Conservation (phyloP, 1,284 basidiomycete genomes). For the Cryptococcus sp. region DNA sequence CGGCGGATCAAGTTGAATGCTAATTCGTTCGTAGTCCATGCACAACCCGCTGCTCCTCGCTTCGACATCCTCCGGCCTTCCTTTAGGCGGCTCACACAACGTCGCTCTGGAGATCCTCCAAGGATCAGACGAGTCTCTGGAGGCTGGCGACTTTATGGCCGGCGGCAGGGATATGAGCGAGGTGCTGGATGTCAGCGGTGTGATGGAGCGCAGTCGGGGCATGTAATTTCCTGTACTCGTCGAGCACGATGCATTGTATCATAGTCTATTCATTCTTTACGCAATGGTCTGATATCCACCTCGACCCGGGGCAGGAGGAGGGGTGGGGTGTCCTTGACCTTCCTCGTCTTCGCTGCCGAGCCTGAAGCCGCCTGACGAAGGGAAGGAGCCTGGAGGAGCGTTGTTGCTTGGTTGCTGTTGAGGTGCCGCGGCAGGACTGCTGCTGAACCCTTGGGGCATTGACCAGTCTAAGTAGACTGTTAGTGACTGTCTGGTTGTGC, state of each 20-base stretch:
- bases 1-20: no score
- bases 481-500: background rate
- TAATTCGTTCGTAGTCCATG: constrained; percentile 20
- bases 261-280: constrained; percentile 5
- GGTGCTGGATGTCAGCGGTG: constrained; percentile 43
- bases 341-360: constrained; percentile 35
- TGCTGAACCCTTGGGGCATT: constrained; percentile 18
- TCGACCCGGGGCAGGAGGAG: constrained; percentile 14
- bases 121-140: constrained; percentile 81
- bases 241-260: constrained; percentile 27
- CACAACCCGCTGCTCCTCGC: constrained; percentile 46
- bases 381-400: constrained; percentile 18
- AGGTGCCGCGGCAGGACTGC: background rate
- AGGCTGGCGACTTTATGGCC: constrained; percentile 69
- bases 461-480: constrained; percentile 19
- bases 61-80: constrained; percentile 40
- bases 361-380: constrained; percentile 33
- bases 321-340: constrained; percentile 13
- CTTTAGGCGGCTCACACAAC: constrained; percentile 60
- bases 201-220: constrained; percentile 48
- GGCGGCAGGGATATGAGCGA: constrained; percentile 32
- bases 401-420: constrained; percentile 2
- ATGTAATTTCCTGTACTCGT: constrained; percentile 26
- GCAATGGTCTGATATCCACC: constrained; percentile 23
- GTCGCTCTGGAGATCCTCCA: constrained; percentile 85